Conservation (phyloP, 192 early-diverging fungal genomes). For the Rhizoclosmatium sp. region DNA sequence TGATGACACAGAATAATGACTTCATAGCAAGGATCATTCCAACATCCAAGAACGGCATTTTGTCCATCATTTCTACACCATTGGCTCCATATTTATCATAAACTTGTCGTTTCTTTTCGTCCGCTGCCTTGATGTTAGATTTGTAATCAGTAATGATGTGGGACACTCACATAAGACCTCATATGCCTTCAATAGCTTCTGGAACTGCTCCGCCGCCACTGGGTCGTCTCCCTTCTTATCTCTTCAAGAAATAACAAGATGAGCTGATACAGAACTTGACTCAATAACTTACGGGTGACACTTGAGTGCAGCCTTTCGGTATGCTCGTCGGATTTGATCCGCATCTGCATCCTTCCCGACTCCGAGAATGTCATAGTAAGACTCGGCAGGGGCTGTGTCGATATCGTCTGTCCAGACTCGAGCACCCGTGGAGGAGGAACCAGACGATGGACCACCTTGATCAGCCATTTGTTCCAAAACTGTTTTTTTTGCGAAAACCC, state of each 20-base stretch:
- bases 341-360: slow-evolving; percentile 45
- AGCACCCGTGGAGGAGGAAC: background rate
- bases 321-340: slow-evolving; percentile 55
- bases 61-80: slow-evolving; percentile 55
- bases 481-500: background rate
- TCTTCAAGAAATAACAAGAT: slow-evolving; percentile 70
- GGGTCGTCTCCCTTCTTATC: slow-evolving; percentile 69
- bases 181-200: slow-evolving; percentile 86
- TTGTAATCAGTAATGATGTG: slow-evolving; percentile 53
- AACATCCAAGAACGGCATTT: slow-evolving; percentile 57
- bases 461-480: background rate
- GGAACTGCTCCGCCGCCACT: slow-evolving; percentile 73
- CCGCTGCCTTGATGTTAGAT: slow-evolving; percentile 48
- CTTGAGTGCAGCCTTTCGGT: slow-evolving; percentile 9
- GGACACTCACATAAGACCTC: slow-evolving; percentile 65
- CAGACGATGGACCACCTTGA: background rate
- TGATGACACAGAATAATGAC: slow-evolving; percentile 44
- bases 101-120: slow-evolving; percentile 78
- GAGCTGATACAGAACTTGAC: slow-evolving; percentile 47
- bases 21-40: slow-evolving; percentile 54
- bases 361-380: slow-evolving; percentile 53
- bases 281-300: slow-evolving; percentile 4
- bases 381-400: slow-evolving; percentile 30
- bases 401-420: slow-evolving; percentile 38
- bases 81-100: slow-evolving; percentile 85